Base-by-base conservation (phyloP, 1,284 basidiomycete genomes). In the Thecaphora thlaspeos region DNA sequence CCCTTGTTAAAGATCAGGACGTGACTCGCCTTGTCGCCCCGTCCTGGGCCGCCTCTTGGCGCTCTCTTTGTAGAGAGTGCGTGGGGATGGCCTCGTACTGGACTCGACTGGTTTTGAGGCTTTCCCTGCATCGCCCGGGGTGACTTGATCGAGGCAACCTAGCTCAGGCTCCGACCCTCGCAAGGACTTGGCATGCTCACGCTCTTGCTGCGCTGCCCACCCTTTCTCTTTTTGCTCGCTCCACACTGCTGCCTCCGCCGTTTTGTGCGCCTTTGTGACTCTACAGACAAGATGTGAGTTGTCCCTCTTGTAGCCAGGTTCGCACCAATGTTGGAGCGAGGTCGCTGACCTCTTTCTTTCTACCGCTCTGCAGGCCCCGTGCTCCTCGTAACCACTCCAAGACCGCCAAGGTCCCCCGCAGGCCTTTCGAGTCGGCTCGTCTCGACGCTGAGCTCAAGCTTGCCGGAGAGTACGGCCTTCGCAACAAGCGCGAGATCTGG, bases 401-500 rank as follows among this genome's bases (percentile, higher is more conserved):
- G 74, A 77, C 74, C 63, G 76, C 72, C 75, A 77, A 77, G 75
- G 92, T 97, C 84, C 94, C 94, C 79, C 91, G 88, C 85, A 88
- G 94, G 80, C 89, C 94, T 79, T 97, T 88, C 82, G 92, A 90
- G 84, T 90, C 91, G 67, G 90, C 94, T 80, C 92, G 94, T 83
- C 91, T 98, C 83, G 94, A 99, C 84, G 87, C 90, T 75, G 95
- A 98, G 86, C 86, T 99, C 80, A 98, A 97, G 91, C 91, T 97
- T 82, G 92, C 92, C 63, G 94, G 94, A 82, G 95, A 99, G 84
- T 98, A 94, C 84, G 94, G 94, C 82, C 90, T 98, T 78, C 90
- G 93, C 82, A 98, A 97, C 90, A 99, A 99, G 87, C 90, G 91
- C 79, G 94, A 99, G 84, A 97, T 98, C 83, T 98, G 94, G 94